phyloP scores from a whole-genome alignment of 1,284 basidiomycete genomes.

The Cryptococcus sp. region DNA sequence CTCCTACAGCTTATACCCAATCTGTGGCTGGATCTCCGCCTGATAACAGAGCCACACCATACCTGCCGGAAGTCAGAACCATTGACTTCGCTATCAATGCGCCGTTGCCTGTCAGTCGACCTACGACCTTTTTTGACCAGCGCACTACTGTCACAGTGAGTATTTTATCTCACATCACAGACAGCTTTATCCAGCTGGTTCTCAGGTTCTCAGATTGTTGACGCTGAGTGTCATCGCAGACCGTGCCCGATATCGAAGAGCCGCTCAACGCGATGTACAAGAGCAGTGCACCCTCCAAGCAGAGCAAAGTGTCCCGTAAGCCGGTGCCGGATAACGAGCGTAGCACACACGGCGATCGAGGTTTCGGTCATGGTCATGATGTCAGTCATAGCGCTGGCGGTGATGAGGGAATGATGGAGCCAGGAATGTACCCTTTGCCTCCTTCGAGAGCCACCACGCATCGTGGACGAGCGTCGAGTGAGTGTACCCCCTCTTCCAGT shows the following conservation, averaged over 20 bases:
- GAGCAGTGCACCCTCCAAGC: conserved; percentile 2
- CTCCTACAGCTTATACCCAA: conserved; percentile 14
- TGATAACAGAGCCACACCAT: background rate
- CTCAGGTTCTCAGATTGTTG: too few species aligned
- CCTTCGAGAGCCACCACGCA: conserved; percentile 11
- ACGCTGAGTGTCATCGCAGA: background rate
- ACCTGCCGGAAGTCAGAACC: conserved; percentile 4
- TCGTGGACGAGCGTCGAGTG: conserved; percentile 11
- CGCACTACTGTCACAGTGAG: conserved; percentile 17
- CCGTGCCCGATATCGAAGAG: conserved; percentile 13
- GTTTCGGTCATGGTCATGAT: too few species aligned
- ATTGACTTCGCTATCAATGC: conserved; percentile 15
- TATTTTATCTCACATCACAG: background rate
- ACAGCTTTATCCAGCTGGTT: too few species aligned
- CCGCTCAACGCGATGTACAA: too few species aligned
- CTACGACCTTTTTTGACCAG: conserved; percentile 10
- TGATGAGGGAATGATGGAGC: conserved; percentile 3
- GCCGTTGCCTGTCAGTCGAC: conserved; percentile 12
- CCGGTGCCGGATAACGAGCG: too few species aligned
- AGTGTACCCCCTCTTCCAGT: too few species aligned
- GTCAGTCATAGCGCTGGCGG: too few species aligned
- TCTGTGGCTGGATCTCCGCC: background rate
- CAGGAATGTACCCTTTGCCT: conserved; percentile 17
- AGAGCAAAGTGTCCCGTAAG: too few species aligned
- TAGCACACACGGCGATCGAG: too few species aligned